Evolutionary conservation across 169 alveolate species (phyloP), one percentile per base, ranked within the genome.

Genomic region (Ichthyophthirius multifiliis): DNA sequence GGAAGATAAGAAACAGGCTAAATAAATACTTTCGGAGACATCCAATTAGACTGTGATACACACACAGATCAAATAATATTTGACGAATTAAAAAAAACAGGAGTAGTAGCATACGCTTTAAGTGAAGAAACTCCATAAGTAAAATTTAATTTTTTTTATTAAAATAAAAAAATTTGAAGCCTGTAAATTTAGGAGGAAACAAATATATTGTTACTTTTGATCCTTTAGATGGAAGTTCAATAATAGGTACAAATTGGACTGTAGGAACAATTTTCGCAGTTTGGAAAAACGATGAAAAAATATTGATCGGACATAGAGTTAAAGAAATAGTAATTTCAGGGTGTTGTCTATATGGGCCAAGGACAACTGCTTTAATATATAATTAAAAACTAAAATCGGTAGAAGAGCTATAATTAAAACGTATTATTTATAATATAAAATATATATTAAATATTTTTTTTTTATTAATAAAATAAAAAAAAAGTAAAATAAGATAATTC

Each of bases 201-300:
- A 65, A 85, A 30, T 89, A 87, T 65, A 89, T 90, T 7, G 95
- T 95, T 5, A 91, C 96, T 48, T 93, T 94, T 85, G 98, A 95
- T 74, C 98, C 98, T 2, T 84, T 95, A 43, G 98, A 95, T 65
- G 98, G 97, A 37, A 85, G 94, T 64, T 91, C 96, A 45, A 92
- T 95, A 27, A 87, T 95, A 47, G 97, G 92, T 45, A 78, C 95
- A 65, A 95, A 93, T 85, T 92, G 92, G 89, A 81, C 95, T 16
- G 95, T 95, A 9, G 98, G 97, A 1, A 89, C 96, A 15, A 95
- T 95, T 79, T 87, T 91, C 39, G 96, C 92, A 37, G 85, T 95
- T 15, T 95, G 98, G 98, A 89, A 90, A 10, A 76, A 74, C 30
- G 95, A 93, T 9, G 90, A 87, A 34, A 74, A 74, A 23, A 35